Conservation (phyloP, 139 green algal species). For the Dunaliella primolecta region DNA sequence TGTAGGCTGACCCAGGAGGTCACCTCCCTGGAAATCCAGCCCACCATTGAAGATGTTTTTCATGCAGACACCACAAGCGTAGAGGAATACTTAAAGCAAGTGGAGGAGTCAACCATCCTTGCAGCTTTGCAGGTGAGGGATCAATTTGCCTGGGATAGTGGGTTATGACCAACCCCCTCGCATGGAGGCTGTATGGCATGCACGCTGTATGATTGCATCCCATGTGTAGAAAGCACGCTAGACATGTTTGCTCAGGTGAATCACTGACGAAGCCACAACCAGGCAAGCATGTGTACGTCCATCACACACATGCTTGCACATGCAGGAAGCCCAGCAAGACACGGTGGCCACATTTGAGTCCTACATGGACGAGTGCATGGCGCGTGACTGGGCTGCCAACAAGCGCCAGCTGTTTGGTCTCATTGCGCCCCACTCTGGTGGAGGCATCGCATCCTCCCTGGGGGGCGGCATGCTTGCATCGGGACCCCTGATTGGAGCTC, state of each 20-base stretch:
- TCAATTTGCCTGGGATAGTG: too few species aligned
- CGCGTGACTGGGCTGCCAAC: slow-evolving; percentile 65
- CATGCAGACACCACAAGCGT: slow-evolving; percentile 64
- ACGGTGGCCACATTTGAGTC: slow-evolving; percentile 68
- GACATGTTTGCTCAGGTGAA: too few species aligned
- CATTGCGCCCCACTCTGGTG: slow-evolving; percentile 50
- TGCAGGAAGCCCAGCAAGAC: slow-evolving; percentile 75
- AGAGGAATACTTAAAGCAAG: slow-evolving; percentile 81
- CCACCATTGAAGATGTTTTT: slow-evolving; percentile 80
- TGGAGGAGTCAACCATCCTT: slow-evolving; percentile 71
- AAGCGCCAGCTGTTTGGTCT: slow-evolving; percentile 68
- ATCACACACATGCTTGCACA: not conserved
- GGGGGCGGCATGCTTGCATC: not conserved
- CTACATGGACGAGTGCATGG: slow-evolving; percentile 71
- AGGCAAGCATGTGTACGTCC: too few species aligned
- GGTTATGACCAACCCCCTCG: not conserved
- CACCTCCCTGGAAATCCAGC: slow-evolving; percentile 66
- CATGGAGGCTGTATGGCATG: not conserved
- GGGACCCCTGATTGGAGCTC: slow-evolving; percentile 24
- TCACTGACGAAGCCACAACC: too few species aligned
- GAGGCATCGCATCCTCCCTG: not conserved
- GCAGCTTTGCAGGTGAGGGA: slow-evolving; percentile 61
- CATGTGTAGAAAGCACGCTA: too few species aligned
- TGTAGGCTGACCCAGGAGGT: slow-evolving; percentile 32
- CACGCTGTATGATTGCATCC: too few species aligned